Evolutionary conservation across 2,329 filamentous ascomycete genomes (phyloP).

Genomic region (Bimuria novae-zelandiae): DNA sequence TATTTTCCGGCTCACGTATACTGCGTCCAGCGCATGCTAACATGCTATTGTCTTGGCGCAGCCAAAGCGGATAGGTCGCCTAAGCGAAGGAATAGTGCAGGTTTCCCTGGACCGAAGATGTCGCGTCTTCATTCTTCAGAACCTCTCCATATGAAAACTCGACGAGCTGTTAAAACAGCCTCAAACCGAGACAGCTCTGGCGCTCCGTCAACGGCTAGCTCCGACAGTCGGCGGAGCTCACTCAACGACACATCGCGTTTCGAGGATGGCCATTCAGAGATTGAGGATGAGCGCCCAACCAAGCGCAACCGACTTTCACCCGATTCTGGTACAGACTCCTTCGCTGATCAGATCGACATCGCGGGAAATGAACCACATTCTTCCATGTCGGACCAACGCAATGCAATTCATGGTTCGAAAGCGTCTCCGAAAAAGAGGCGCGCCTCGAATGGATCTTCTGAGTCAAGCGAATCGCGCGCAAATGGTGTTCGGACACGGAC

Average conservation of each 20-base stretch:
- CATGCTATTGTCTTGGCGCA: constrained; percentile 39
- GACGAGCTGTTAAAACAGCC: constrained; percentile 47
- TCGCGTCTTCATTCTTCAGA: constrained; percentile 52
- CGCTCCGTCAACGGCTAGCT: constrained; percentile 40
- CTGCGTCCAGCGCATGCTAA: constrained; percentile 34
- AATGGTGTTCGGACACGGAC: constrained; percentile 43
- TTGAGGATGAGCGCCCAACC: constrained; percentile 43
- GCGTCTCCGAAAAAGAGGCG: constrained; percentile 37
- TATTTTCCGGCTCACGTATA: constrained; percentile 12
- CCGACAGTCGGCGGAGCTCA: constrained; percentile 47
- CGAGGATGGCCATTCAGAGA: constrained; percentile 33
- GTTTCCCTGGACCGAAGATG: constrained; percentile 37
- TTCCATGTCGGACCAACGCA: constrained; percentile 23
- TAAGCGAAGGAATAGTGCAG: constrained; percentile 41
- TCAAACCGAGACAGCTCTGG: constrained; percentile 43
- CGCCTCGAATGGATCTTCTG: constrained; percentile 38
- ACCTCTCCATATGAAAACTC: constrained; percentile 56
- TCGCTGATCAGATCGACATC: constrained; percentile 33
- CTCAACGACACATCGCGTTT: constrained; percentile 39
- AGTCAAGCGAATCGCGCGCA: constrained; percentile 33
- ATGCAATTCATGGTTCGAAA: constrained; percentile 25
- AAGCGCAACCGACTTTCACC: constrained; percentile 46
- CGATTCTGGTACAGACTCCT: constrained; percentile 42
- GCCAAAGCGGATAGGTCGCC: constrained; percentile 35
- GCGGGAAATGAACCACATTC: constrained; percentile 35